A percentile compares a stretch with the other conserved stretches of the same genome.
Conservation (phyloP, 179 eudicot genomes). For the Silene noctiflora region DNA sequence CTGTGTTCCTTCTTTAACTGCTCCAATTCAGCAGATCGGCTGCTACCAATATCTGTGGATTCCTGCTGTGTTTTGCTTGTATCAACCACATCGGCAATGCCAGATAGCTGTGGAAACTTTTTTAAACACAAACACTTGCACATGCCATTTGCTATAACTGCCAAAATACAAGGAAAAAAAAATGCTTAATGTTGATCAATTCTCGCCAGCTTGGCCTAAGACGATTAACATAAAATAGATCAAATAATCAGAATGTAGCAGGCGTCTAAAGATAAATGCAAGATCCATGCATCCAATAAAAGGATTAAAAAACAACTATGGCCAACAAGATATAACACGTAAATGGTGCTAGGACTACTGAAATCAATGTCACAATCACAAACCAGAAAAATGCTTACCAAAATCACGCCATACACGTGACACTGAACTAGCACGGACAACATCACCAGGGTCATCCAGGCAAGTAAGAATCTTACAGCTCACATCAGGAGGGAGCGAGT, state of each 20-base stretch:
- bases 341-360: neutral
- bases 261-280: neutral
- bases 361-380: neutral
- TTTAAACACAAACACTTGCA: constrained; percentile 59
- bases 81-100: constrained; percentile 34
- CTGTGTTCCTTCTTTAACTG: constrained; percentile 49
- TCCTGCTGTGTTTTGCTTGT: constrained; percentile 13
- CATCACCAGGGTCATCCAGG: constrained; percentile 69
- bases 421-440: constrained; percentile 56
- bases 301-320: neutral
- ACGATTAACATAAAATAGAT: neutral
- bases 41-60: constrained; percentile 35
- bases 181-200: neutral
- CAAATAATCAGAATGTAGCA: neutral
- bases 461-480: constrained; percentile 40
- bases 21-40: constrained; percentile 40
- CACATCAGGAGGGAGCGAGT: constrained; percentile 52
- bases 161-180: constrained; percentile 22
- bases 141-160: constrained; percentile 64
- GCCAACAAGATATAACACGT: neutral
- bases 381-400: constrained; percentile 39
- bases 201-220: neutral
- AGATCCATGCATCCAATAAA: neutral
- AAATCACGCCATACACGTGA: constrained; percentile 64
- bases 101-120: constrained; percentile 55